Base-by-base conservation (phyloP, 75 land plant genomes). In the Pinus tabuliformis region DNA sequence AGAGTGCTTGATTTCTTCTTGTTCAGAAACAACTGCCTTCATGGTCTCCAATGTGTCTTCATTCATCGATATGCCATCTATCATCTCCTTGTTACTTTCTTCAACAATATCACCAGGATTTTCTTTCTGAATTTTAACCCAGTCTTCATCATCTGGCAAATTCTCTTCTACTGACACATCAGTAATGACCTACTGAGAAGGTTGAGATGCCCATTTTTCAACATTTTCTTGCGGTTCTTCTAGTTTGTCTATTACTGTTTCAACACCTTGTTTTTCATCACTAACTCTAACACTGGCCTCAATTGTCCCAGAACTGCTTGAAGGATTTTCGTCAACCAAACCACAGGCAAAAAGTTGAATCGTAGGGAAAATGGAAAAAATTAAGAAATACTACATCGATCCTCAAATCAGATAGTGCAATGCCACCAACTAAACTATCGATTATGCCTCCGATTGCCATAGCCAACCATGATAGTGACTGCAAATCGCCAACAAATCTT, bases 401-500 rank as follows among this genome's bases (percentile, higher is more conserved):
- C 45, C 79, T 62, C 11, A 95, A 22, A 72, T 75, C 76, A 21
- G 77, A 74, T 28, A 95, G 75, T 22, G 95, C 79, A 75, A 85
- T 77, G 22, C 95, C 95, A 65, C 95, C 91, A 16, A 86, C 36
- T 66, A 92, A 72, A 75, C 93, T 89, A 14, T 95, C 95, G 73
- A 78, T 75, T 75, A 95, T 87, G 60, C 98, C 91, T 49, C 98
- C 98, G 22, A 89, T 70, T 73, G 98, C 93, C 92, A 95, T 90
- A 14, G 87, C 72, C 33, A 84, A 81, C 98, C 98, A 95, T 56
- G 95, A 95, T 56, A 92, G 49, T 62, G 93, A 89, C 78, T 89
- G 98, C 21, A 95, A 86, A 70, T 89, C 98, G 59, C 91, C 92
- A 63, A 88, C 83, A 85, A 76, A 90, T 59, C 77, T 76, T 52